Percentiles rank a stretch among this genome's conserved stretches.
Conservation (phyloP, 257 asterid species). For the Anisodus tanguticus region DNA sequence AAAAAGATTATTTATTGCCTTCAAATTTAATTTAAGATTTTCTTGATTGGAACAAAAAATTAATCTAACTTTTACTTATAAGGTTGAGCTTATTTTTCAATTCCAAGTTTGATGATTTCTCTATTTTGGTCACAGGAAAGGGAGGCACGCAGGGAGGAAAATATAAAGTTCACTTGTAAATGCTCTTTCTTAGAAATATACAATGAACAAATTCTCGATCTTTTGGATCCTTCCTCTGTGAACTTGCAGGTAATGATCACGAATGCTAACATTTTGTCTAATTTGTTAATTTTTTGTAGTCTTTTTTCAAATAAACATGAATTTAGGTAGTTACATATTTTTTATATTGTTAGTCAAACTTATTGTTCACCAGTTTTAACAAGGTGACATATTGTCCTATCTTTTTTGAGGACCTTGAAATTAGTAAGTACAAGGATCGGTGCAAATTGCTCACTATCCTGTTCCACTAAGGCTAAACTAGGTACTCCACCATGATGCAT, state of each 20-base stretch:
- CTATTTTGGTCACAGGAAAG: slow-evolving; percentile 60
- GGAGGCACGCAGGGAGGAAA: slow-evolving; percentile 92
- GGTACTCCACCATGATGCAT: not conserved
- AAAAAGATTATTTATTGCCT: slow-evolving; percentile 12
- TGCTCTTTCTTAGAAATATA: slow-evolving; percentile 95
- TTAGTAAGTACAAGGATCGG: not conserved
- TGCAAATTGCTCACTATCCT: slow-evolving; percentile 5
- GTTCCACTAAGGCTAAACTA: not conserved
- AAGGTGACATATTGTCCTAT: slow-evolving; percentile 8
- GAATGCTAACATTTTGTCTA: not conserved
- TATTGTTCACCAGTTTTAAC: slow-evolving; percentile 24
- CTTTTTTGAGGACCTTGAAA: slow-evolving; percentile 17
- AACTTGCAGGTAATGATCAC: slow-evolving; percentile 74
- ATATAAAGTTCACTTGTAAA: slow-evolving; percentile 73
- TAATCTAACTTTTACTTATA: not conserved
- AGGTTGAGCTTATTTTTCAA: not conserved
- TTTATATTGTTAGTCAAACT: slow-evolving; percentile 20
- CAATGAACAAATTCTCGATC: slow-evolving; percentile 93
- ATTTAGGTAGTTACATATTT: not conserved
- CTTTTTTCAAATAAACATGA: not conserved
- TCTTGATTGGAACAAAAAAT: slow-evolving; percentile 8
- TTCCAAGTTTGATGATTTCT: not conserved
- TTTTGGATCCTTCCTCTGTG: slow-evolving; percentile 78
- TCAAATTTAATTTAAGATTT: not conserved
- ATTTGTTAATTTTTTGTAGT: not conserved